A percentile compares a stretch with the other conserved stretches of the same genome.
phyloP scores from a whole-genome alignment of 305 asterid species.

The Solanum aculeatissimum region DNA sequence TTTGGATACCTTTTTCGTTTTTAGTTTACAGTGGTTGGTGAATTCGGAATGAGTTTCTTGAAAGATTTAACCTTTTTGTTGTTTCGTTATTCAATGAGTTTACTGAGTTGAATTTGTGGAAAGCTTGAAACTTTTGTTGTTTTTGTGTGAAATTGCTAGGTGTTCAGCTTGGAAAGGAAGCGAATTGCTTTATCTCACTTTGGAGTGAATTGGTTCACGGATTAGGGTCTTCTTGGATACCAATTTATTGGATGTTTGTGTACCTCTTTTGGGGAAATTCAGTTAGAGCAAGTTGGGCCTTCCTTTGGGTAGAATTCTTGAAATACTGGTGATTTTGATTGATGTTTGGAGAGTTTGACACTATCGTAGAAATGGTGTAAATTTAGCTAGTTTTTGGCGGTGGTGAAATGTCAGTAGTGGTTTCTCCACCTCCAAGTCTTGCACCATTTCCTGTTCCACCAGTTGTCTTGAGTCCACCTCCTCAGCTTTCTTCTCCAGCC shows the following conservation, averaged over 20 bases:
- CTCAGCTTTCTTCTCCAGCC: constrained; percentile 10
- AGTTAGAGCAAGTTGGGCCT: not conserved
- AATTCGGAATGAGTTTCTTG: not conserved
- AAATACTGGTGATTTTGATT: constrained; percentile 2
- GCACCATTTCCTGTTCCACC: constrained; percentile 26
- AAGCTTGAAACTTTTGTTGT: not conserved
- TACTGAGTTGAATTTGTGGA: not conserved
- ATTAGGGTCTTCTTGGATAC: not conserved
- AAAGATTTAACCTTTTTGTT: not conserved
- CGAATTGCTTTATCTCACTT: not conserved
- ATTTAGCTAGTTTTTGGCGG: constrained; percentile 13
- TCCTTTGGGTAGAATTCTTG: not conserved
- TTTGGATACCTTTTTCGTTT: not conserved
- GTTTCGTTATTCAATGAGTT: too few species aligned
- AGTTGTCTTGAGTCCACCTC: constrained; percentile 13
- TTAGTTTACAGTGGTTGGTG: not conserved
- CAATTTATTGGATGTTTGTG: not conserved
- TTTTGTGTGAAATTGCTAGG: not conserved
- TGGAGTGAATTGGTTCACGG: not conserved
- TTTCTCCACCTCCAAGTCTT: constrained; percentile 58
- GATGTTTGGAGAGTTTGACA: not conserved
- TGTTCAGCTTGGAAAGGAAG: not conserved
- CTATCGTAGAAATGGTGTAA: constrained; percentile 17
- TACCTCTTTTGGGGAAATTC: not conserved
- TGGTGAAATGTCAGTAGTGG: constrained; percentile 40